Base-by-base conservation (phyloP, 179 eudicot genomes). In the Heliamphora pulchella region DNA sequence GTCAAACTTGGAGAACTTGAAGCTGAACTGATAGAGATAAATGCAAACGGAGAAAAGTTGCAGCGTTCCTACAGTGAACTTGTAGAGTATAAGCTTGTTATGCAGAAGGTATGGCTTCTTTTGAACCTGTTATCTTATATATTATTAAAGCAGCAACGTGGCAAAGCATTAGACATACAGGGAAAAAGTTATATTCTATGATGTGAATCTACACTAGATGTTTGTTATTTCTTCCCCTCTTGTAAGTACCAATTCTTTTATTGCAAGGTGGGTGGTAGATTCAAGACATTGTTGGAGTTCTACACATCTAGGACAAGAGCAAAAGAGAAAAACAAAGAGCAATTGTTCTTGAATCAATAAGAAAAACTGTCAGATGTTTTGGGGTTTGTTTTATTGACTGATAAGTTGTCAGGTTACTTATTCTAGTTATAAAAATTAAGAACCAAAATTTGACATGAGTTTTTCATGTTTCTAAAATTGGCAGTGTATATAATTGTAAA, bases 11-110 rank as follows among this genome's bases (percentile, higher is more conserved):
- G 87, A 81, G 96, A 92, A 76, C 87, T 91, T 76, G 99, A 96
- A 87, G 85, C 92, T 74, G 99, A 96, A 87, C 88, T 94, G 77
- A 81, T 87, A 82, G 99, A 96, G 84, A 89, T 89, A 67, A 91
- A 90, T 85, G 86, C 92, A 74, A 96, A 96, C 81, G 86, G 90
- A 80, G 98, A 90, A 1, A 91, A 92, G 86, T 82, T 96, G 80
- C 98, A 90, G 83, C 94, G 99, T 64, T 79, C 93, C 79, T 88
- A 94, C 83, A 90, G 87, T 89, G 99, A 94, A 65, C 97, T 94
- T 82, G 84, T 85, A 46, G 99, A 96, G 80, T 96, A 94, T 87
- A 96, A 90, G 89, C 90, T 96, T 84, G 93, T 96, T 47, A 79
- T 93, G 78, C 90, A 90, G 86, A 95, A 95, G 94, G 98, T 92